Conservation (phyloP, 805 yeast species). For the Pichia heedii region DNA sequence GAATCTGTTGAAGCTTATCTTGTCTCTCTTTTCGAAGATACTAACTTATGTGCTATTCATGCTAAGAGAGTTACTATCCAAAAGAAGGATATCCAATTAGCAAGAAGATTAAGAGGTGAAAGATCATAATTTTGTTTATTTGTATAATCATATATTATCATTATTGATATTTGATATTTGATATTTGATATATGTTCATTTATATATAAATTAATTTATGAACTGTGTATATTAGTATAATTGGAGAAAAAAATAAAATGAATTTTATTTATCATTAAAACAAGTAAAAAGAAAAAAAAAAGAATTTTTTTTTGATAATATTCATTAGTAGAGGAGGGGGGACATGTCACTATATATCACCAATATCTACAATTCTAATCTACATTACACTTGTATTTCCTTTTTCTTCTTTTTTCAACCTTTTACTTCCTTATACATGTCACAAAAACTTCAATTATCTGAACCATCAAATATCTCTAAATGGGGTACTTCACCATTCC, state of each 20-base stretch:
- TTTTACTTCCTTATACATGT: too few species aligned
- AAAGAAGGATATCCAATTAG: slow-evolving; percentile 96
- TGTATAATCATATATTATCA: too few species aligned
- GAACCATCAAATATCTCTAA: not conserved
- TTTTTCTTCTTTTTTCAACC: not conserved
- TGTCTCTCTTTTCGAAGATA: slow-evolving; percentile 93
- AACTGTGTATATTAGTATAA: too few species aligned
- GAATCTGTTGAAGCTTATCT: slow-evolving; percentile 98
- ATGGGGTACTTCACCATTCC: slow-evolving; percentile 33
- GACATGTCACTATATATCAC: too few species aligned
- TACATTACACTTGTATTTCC: too few species aligned
- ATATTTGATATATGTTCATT: slow-evolving; percentile 7
- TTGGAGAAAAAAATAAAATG: too few species aligned
- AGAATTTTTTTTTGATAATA: too few species aligned
- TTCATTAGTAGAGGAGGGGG: too few species aligned
- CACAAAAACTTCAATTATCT: not conserved
- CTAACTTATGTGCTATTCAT: slow-evolving; percentile 96
- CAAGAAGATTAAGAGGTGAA: slow-evolving; percentile 97
- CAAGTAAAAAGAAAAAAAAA: too few species aligned
- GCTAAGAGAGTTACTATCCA: slow-evolving; percentile 98
- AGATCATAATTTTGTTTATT: slow-evolving; percentile 47
- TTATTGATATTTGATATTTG: not conserved
- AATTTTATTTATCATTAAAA: too few species aligned
- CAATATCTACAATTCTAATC: too few species aligned
- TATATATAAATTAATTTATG: too few species aligned